These are phyloP conservation scores for Salvia rosmarinus DNA, from an alignment of 257 asterid species.

Conservation along the genomic window DNA sequence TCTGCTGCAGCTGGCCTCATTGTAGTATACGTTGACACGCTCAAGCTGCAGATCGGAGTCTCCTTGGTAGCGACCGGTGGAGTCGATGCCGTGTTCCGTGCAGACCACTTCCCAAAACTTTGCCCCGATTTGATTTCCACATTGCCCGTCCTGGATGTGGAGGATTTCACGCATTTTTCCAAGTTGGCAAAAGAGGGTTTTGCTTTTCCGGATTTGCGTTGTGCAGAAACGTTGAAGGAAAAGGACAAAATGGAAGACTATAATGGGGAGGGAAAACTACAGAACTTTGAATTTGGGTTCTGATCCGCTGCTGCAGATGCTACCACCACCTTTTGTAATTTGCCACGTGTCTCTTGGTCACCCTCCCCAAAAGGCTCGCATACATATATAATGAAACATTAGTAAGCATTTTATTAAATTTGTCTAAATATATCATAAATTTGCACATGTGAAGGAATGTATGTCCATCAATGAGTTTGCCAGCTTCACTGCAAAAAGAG, in stretches of 20 bases:
- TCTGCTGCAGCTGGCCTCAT: conserved; percentile 56
- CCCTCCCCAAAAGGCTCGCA: too few relatives aligned
- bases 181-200: conserved; percentile 21
- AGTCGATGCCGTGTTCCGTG: conserved; percentile 59
- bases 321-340: background rate
- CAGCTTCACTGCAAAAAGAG: too few relatives aligned
- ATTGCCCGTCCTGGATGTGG: conserved; percentile 58
- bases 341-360: conserved; percentile 28
- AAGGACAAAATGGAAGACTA: background rate
- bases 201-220: conserved; percentile 10
- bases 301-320: background rate
- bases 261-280: conserved; percentile 34
- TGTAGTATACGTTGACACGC: conserved; percentile 59
- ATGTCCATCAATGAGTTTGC: too few relatives aligned
- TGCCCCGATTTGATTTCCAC: conserved; percentile 63
- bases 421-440: too few relatives aligned
- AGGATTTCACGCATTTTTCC: conserved; percentile 54
- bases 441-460: too few relatives aligned
- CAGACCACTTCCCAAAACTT: conserved; percentile 62
- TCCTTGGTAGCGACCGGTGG: conserved; percentile 56
- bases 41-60: conserved; percentile 58
- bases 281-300: conserved; percentile 41
- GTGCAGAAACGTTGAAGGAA: background rate
- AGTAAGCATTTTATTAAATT: too few relatives aligned
- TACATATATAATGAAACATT: too few relatives aligned